Percentiles rank a stretch among this genome's conserved stretches.
Evolutionary conservation across 495 filamentous ascomycete genomes (phyloP).

Genomic region (Echria macrotheca): DNA sequence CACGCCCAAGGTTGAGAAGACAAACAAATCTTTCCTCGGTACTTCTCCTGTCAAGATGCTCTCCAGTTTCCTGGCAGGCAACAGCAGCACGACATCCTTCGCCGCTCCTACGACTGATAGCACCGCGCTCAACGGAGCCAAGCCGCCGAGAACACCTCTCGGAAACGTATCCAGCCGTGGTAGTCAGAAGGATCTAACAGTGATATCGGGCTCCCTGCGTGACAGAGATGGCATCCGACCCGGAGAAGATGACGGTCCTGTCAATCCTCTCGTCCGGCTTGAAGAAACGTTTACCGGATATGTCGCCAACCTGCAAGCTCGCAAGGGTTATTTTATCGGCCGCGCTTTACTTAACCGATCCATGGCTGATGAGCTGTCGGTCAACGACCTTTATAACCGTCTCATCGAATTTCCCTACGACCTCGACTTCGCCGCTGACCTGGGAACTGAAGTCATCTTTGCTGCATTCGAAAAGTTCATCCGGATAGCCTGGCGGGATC

Average conservation of each 20-base stretch:
- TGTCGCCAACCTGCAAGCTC: conserved; percentile 70
- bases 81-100: conserved; percentile 15
- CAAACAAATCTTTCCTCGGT: conserved; percentile 58
- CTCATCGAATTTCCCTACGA: conserved; percentile 76
- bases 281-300: conserved; percentile 86
- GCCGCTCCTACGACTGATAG: conserved; percentile 17
- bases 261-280: conserved; percentile 59
- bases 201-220: conserved; percentile 41
- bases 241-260: conserved; percentile 41
- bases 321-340: conserved; percentile 82
- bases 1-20: conserved; percentile 52
- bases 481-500: conserved; percentile 78
- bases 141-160: conserved; percentile 34
- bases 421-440: conserved; percentile 65
- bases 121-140: conserved; percentile 20
- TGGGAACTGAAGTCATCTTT: conserved; percentile 83
- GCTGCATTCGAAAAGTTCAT: conserved; percentile 93
- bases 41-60: conserved; percentile 87
- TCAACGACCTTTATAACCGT: conserved; percentile 89
- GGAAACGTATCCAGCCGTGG: conserved; percentile 30
- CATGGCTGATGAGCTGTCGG: conserved; percentile 65
- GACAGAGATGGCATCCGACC: conserved; percentile 44
- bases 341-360: conserved; percentile 64
- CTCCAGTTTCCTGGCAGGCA: conserved; percentile 69
- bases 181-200: conserved; percentile 39